A percentile compares a stretch with the other conserved stretches of the same genome.
These are phyloP conservation scores for Aspergillus cejpii DNA, from an alignment of 2,329 filamentous ascomycete species.

Conservation along the genomic window DNA sequence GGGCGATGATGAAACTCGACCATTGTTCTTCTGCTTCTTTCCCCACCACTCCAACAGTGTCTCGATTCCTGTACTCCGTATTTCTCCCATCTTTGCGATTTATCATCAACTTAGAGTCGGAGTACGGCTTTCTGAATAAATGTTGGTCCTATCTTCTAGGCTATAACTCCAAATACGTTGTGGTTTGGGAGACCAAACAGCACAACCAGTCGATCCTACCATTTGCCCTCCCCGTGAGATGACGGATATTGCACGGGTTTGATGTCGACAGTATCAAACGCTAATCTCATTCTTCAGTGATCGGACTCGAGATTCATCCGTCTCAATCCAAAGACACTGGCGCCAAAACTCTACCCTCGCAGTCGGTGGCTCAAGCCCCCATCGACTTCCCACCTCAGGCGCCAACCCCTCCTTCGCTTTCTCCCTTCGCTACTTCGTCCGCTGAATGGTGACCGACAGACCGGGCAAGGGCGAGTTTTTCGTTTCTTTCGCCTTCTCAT, in stretches of 20 bases:
- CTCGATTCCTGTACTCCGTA: too few species aligned
- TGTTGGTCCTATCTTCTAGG: too few species aligned
- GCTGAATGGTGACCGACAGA: slow-evolving; percentile 15
- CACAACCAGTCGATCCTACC: too few species aligned
- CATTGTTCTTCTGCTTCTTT: neutral
- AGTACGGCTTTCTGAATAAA: too few species aligned
- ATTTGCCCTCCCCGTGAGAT: neutral
- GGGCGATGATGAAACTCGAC: neutral
- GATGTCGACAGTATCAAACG: neutral
- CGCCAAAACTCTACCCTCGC: slow-evolving; percentile 18
- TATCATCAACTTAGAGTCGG: too few species aligned
- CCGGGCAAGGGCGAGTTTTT: slow-evolving; percentile 21
- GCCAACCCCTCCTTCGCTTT: slow-evolving; percentile 10
- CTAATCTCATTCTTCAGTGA: neutral
- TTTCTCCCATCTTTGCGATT: too few species aligned
- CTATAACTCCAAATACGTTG: too few species aligned
- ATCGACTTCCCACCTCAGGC: slow-evolving; percentile 14
- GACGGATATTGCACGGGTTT: neutral
- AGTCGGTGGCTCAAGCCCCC: slow-evolving; percentile 17
- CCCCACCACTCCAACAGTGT: neutral
- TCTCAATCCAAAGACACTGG: slow-evolving; percentile 20
- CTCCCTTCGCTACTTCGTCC: slow-evolving; percentile 13
- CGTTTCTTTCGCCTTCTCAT: slow-evolving; percentile 55
- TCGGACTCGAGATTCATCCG: too few species aligned
- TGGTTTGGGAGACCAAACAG: too few species aligned